Base-by-base conservation (phyloP, 1,284 basidiomycete genomes). In the Trichosporon sp. region DNA sequence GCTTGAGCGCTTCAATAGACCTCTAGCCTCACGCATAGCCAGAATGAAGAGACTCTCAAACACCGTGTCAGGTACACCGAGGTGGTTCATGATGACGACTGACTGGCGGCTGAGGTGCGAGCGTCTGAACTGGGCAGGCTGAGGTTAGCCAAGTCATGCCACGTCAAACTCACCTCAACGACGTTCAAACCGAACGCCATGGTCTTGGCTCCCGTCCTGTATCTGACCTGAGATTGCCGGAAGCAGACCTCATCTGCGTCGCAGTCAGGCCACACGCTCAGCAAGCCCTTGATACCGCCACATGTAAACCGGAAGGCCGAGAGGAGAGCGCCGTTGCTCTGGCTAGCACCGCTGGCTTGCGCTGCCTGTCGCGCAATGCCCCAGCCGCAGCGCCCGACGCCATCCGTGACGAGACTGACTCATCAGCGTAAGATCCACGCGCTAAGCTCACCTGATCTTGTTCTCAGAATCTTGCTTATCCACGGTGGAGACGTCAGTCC, bases 241-340 rank as follows among this genome's bases (percentile, higher is more conserved):
- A 75, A 68, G 18, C 65, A 27, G 15, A 76, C 73, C 27, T 73
- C 71, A 18, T 62, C 35, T 2, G 51, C 58, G 13, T 34, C 62
- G 9, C 62, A 69, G 13, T 70, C 53, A 1, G 76, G 76, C 68
- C 74, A 77, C 1, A 75, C 73, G 12, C 69, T 53, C 4, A 78
- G 68, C 8, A 78, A 71, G 6, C 77, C 77, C 51, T 74, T 76
- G 18, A 74, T 70, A 2, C 77, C 77, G 1, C 76, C 76, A 51
- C 75, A 72, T 23, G 74, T 72, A 47, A 77, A 69, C 38, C 76
- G 74, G 31, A 77, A 73, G 5, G 76, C 77, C 1, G 76, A 78
- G 1, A 74, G 76, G 6, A 18, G 21, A 7, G 68, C 53, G 25
- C 72, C 69, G 65, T 66, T 47, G 12, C 66, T 68, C 18, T 12